Evolutionary conservation across 164 flowering plant species (phyloP).

Genomic region (Umbellularia californica): DNA sequence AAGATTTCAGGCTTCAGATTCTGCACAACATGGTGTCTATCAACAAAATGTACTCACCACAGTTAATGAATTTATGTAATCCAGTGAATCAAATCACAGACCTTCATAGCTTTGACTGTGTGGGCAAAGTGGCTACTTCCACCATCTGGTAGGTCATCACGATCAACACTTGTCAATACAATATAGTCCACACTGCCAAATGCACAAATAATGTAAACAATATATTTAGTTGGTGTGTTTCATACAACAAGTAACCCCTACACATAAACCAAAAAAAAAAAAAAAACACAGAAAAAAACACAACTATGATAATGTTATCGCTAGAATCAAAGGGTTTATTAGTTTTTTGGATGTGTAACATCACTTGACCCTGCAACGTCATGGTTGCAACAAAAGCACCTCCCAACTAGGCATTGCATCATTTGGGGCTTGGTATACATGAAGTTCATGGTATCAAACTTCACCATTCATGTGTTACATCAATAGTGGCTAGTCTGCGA

Average conservation of each 20-base stretch:
- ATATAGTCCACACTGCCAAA: conserved; percentile 83
- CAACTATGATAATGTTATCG: background rate
- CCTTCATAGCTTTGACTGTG: conserved; percentile 90
- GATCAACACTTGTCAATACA: conserved; percentile 94
- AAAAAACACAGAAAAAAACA: too few species aligned
- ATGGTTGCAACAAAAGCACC: too few species aligned
- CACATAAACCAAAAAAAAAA: background rate
- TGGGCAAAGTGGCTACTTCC: conserved; percentile 94
- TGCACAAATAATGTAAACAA: conserved; percentile 7
- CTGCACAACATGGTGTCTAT: conserved; percentile 34
- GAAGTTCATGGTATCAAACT: too few species aligned
- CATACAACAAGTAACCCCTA: background rate
- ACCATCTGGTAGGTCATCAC: conserved; percentile 96
- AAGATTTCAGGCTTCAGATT: conserved; percentile 78
- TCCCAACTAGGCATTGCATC: too few species aligned
- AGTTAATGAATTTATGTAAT: background rate
- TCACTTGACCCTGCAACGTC: background rate
- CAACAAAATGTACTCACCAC: background rate
- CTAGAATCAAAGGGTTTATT: background rate
- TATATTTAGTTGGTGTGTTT: background rate
- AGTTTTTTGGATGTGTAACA: background rate
- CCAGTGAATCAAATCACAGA: conserved; percentile 10
- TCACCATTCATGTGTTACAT: too few species aligned
- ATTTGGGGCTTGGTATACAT: too few species aligned
- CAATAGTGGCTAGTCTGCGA: too few species aligned